Evolutionary conservation across 2,329 filamentous ascomycete genomes (phyloP), one percentile per base, ranked within the genome.

Genomic region (Ceratocystis destructans): DNA sequence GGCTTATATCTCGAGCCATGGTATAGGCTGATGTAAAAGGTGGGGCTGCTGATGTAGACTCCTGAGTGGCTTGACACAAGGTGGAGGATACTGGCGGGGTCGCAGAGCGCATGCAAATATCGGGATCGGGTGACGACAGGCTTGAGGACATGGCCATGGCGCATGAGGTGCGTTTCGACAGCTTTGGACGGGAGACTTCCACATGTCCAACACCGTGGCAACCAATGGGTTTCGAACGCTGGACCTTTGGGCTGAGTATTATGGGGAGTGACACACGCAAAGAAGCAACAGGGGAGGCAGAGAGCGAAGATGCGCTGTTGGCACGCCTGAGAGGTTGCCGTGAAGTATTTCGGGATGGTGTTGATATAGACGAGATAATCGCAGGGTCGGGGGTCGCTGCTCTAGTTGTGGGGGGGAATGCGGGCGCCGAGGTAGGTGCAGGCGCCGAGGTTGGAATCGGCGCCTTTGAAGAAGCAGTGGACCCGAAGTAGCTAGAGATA

Each of bases 181-280:
- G 17, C 17, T n/a, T n/a, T 15, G 55, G 25, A 7, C 55, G 17
- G 7, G 55, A 15, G 15, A 59, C 17, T 4, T 59, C 28, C 17
- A 37, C 55, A 3, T 25, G 28, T 8, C 28, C 55, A 37, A 7
- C n/a, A 33, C 10, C 55, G 12, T 7, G 25, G 5, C 12, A 44
- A 22, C n/a, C 22, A 15, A 37, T 15, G 25, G 44, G 25, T 25
- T 20, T 15, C 7, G 57, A 63, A 25, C 22, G 31, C 41, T 46
- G 15, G 20, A 31, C 33, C 25, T 67, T 67, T n/a, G 65, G 61
- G 25, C 61, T 67, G 4, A 46, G 31, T 45, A 66, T 64, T n/a
- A 67, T 67, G 15, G 65, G 65, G 12, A 67, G 41, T 8, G 61
- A 63, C 15, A 62, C 59, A 6, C 50, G 46, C 4, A 67, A 28